phyloP scores from a whole-genome alignment of 495 filamentous ascomycete genomes.

The Aspergillus nanangensis region DNA sequence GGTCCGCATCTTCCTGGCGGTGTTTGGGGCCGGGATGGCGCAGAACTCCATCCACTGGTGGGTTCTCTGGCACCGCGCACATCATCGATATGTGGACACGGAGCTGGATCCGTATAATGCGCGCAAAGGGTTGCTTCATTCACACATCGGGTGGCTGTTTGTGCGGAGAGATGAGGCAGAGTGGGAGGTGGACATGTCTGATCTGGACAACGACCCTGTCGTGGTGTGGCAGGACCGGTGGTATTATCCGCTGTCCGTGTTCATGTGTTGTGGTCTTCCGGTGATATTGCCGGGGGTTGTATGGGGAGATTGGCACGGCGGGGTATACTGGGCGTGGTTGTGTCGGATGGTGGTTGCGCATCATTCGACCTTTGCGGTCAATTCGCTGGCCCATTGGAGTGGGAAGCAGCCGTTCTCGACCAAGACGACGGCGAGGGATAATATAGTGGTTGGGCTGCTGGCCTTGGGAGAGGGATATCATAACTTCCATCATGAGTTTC shows the following conservation, averaged over 20 bases:
- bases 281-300: constrained; percentile 68
- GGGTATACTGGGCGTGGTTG: constrained; percentile 83
- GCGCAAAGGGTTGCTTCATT: constrained; percentile 84
- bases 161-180: constrained; percentile 78
- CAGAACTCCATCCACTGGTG: constrained; percentile 91
- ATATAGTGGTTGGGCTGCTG: constrained; percentile 80
- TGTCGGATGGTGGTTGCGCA: constrained; percentile 88
- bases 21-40: constrained; percentile 78
- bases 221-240: constrained; percentile 84
- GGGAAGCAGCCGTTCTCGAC: constrained; percentile 93
- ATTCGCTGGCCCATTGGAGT: constrained; percentile 89
- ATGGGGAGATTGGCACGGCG: constrained; percentile 81
- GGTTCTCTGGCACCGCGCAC: constrained; percentile 82
- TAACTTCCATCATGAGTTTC: constrained; percentile 97
- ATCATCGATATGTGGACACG: constrained; percentile 94
- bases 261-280: constrained; percentile 78
- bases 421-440: constrained; percentile 85
- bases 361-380: constrained; percentile 94
- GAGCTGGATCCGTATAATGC: constrained; percentile 93
- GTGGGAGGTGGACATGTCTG: constrained; percentile 83
- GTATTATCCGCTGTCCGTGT: constrained; percentile 73
- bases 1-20: constrained; percentile 77
- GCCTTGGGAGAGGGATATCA: constrained; percentile 92
- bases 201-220: constrained; percentile 80
- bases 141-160: constrained; percentile 81